These are phyloP conservation scores for Nosema granulosis DNA, from an alignment of 371 early-diverging fungal species.

Conservation along the genomic window DNA sequence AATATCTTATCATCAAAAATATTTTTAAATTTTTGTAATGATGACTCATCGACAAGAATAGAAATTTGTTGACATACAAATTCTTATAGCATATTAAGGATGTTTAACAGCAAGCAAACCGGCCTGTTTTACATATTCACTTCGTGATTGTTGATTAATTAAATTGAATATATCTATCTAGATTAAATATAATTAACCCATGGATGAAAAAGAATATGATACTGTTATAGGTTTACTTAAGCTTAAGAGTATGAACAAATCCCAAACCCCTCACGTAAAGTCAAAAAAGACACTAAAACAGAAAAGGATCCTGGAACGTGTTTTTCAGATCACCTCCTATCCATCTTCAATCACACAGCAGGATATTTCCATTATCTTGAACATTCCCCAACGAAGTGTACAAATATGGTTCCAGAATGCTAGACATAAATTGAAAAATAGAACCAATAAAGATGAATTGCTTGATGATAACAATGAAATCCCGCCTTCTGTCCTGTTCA, in stretches of 20 bases:
- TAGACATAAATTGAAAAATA: constrained; percentile 61
- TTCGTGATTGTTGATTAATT: too few species aligned
- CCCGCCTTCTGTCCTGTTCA: too few species aligned
- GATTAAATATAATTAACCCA: too few species aligned
- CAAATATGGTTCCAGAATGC: constrained; percentile 66
- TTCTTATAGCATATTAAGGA: too few species aligned
- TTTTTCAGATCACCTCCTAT: constrained; percentile 55
- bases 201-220: constrained; percentile 1
- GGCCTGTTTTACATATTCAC: too few species aligned
- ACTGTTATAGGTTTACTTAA: neutral
- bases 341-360: constrained; percentile 53
- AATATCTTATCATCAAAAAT: too few species aligned
- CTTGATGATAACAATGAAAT: constrained; percentile 1
- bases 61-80: too few species aligned
- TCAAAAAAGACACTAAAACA: constrained; percentile 46
- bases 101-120: too few species aligned
- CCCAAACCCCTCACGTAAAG: neutral
- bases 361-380: constrained; percentile 53
- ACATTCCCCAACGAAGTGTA: constrained; percentile 45
- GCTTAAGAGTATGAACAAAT: neutral
- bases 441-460: neutral
- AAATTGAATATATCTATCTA: too few species aligned
- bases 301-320: constrained; percentile 38
- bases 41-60: too few species aligned
- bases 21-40: too few species aligned